Percentiles rank a stretch among this genome's conserved stretches.
phyloP scores from a whole-genome alignment of 495 filamentous ascomycete species.

The Eremomyces bilateralis region DNA sequence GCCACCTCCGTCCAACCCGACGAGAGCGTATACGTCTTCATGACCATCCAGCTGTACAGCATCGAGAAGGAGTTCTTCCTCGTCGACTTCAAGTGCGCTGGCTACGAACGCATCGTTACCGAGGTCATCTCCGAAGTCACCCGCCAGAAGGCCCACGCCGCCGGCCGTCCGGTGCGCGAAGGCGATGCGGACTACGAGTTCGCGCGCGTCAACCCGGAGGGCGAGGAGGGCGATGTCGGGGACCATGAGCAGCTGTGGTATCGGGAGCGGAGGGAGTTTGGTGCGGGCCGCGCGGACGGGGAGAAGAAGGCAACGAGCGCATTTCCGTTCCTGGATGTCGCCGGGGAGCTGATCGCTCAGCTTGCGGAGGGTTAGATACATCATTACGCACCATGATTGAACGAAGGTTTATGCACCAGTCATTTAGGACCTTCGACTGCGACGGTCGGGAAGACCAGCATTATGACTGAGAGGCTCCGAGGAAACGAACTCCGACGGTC shows the following conservation, averaged over 20 bases:
- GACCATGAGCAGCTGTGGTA: constrained; percentile 11
- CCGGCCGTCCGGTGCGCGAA: not conserved
- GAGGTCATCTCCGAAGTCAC: constrained; percentile 15
- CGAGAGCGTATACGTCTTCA: constrained; percentile 54
- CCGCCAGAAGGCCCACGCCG: constrained; percentile 6
- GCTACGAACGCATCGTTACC: constrained; percentile 62
- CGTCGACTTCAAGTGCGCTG: constrained; percentile 97
- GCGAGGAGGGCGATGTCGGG: constrained; percentile 11
- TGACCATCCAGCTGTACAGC: constrained; percentile 92
- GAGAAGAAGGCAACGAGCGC: constrained; percentile 58
- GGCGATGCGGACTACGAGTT: constrained; percentile 11
- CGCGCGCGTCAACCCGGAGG: constrained; percentile 8
- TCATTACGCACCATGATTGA: too few species aligned
- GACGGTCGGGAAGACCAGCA: too few species aligned
- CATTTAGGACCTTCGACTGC: too few species aligned
- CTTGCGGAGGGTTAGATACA: constrained; percentile 42
- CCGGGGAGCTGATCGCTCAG: constrained; percentile 50
- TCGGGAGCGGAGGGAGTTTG: constrained; percentile 20
- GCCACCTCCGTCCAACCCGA: constrained; percentile 4
- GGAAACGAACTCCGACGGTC: too few species aligned
- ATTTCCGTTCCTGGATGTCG: constrained; percentile 61
- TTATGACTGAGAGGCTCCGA: too few species aligned
- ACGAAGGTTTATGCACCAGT: too few species aligned
- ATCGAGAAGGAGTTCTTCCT: constrained; percentile 85
- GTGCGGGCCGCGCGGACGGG: constrained; percentile 18